Base-by-base conservation (phyloP, 305 asterid genomes). In the Fraxinus ornus region DNA sequence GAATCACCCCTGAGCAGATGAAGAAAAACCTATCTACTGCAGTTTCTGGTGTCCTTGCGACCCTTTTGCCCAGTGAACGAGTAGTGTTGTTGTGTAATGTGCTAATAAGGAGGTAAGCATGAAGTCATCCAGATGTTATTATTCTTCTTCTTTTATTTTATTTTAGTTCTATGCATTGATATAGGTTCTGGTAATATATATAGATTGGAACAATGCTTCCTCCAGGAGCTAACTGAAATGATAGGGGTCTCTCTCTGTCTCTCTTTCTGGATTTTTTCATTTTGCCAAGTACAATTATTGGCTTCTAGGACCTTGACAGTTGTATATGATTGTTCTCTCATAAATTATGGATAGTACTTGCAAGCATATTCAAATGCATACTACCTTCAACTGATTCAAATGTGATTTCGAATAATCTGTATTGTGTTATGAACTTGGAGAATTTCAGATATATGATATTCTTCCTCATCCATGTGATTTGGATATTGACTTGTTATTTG, bases 61-160 rank as follows among this genome's bases (percentile, higher is more conserved):
- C 98, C 83, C 88, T 94, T 86, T 85, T 94, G 80, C 97, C 98
- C 62, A 88, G 85, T 86, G 97, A 94, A 78, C 96, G 97, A 60
- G 98, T 93, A 78, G 88, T 94, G 82, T 93, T 91, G 72, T 88
- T 96, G 76, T 96, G 99, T 78, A 94, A 94, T 85, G 78, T 91
- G 83, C 89, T 96, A 89, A 92, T 96, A 84, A 90, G 94, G 90
- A 94, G 98, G 99, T 93, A 81, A 80, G 84, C 39, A 66, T 28
- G 35, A 85, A 41, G 70, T 78, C 79, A 83, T 82, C 81, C 78
- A 66, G 64, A 62, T 35, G 26, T 55, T 1, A 32, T 39, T 7
- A n/a, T 22, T 79, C 32, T 32, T n/a, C 22, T 77, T 72, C 26
- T 76, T 74, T 19, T 37, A 8, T 39, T 75, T 30, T 76, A 49